Evolutionary conservation across 2,329 filamentous ascomycete genomes (phyloP).

Genomic region (Fusarium drepaniforme): DNA sequence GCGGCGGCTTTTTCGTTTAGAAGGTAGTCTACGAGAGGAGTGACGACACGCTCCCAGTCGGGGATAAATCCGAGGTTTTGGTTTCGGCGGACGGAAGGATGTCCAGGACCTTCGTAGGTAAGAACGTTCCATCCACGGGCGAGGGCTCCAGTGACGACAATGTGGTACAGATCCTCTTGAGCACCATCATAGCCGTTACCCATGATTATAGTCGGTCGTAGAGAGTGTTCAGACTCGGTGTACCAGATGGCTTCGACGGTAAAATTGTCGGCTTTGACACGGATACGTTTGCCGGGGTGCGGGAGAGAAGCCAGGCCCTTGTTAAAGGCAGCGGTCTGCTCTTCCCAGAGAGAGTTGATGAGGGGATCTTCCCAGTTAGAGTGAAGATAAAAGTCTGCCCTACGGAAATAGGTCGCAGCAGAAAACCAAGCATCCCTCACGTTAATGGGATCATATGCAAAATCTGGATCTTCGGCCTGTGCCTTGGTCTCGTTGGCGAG

Average conservation of each 20-base stretch:
- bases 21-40: constrained; percentile 55
- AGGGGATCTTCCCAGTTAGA: constrained; percentile 55
- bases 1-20: constrained; percentile 29
- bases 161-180: constrained; percentile 58
- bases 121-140: constrained; percentile 57
- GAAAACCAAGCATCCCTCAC: constrained; percentile 48
- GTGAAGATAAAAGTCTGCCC: constrained; percentile 57
- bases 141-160: constrained; percentile 48
- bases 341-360: constrained; percentile 53
- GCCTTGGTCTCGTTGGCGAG: constrained; percentile 41
- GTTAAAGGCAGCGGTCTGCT: constrained; percentile 53
- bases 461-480: constrained; percentile 32
- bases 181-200: constrained; percentile 57
- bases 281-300: constrained; percentile 51
- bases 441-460: constrained; percentile 40
- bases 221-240: constrained; percentile 28
- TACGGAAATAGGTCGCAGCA: constrained; percentile 56
- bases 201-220: constrained; percentile 54
- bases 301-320: constrained; percentile 51
- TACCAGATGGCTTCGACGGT: constrained; percentile 53
- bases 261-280: constrained; percentile 47
- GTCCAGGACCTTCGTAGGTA: constrained; percentile 60
- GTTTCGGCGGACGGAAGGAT: constrained; percentile 53
- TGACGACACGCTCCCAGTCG: constrained; percentile 56
- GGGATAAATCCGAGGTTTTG: constrained; percentile 57